Evolutionary conservation across 225 moss, liverwort and hornwort genomes (phyloP), one percentile per base, ranked within the genome.

Genomic region (Pleurozium schreberi): DNA sequence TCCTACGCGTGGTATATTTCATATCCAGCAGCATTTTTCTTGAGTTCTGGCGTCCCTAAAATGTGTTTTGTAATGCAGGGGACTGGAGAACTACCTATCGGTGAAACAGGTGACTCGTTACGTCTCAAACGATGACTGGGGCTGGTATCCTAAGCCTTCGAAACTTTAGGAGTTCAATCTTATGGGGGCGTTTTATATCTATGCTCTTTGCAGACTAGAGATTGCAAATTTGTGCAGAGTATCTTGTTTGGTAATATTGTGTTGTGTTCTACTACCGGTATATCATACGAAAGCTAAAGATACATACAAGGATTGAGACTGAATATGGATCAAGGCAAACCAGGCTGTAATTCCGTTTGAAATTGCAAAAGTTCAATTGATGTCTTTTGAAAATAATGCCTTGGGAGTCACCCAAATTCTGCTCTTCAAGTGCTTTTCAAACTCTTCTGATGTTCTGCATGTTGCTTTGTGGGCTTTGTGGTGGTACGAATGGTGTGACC

Each of bases 61-160:
- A 34, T 77, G 58, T 88, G 31, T 59, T 87, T n/a, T 87, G 75
- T 88, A 52, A 65, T 88, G 31, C 93, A 98, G 98, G 98, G 99
- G 99, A 83, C 93, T 99, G 81, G 97, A 99, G 75, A 99, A 99
- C 53, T 99, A 97, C 49, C 88, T 99, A 8, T 89, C 96, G 16
- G 97, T 97, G 91, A 99, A 99, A 90, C 97, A 97, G 82, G 91
- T 99, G 82, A 99, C 99, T 27, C 94, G 95, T 71, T 99, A 99
- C 84, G 85, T 96, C 84, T 97, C 99, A 60, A 92, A 93, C 57
- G 99, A 99, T 90, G 93, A 88, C 60, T 99, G 96, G 96, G 99
- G 97, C 88, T 99, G 99, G 99, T 99, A 99, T 84, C 99, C 99
- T 19, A 92, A 92, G 89, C 98, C 98, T 87, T 95, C 99, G 13